Percentiles rank a stretch among this genome's conserved stretches.
phyloP scores from a whole-genome alignment of 345 rosid genomes.

The Populus simonii region DNA sequence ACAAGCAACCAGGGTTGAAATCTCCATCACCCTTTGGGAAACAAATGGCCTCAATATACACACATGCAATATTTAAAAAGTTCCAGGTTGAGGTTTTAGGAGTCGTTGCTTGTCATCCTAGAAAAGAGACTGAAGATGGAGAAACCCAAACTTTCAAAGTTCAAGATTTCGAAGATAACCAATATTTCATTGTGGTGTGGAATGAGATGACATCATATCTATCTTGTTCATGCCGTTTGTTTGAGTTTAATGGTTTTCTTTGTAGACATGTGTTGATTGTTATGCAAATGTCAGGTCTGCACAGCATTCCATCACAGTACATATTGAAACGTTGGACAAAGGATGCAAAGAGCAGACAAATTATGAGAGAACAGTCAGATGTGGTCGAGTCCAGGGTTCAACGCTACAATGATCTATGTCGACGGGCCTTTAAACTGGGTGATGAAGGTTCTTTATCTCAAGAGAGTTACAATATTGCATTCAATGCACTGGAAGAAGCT shows the following conservation, averaged over 20 bases:
- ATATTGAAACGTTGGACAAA: conserved; percentile 67
- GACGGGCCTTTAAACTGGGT: conserved; percentile 48
- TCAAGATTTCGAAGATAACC: conserved; percentile 56
- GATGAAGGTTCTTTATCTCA: conserved; percentile 63
- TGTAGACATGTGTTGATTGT: conserved; percentile 73
- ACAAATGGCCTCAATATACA: conserved; percentile 53
- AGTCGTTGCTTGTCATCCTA: conserved; percentile 69
- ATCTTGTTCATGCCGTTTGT: conserved; percentile 52
- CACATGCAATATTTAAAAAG: conserved; percentile 59
- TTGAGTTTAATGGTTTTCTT: conserved; percentile 62
- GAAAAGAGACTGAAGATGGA: conserved; percentile 45
- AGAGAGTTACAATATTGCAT: conserved; percentile 48
- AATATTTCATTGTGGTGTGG: conserved; percentile 47
- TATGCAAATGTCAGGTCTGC: conserved; percentile 67
- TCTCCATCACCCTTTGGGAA: conserved; percentile 72
- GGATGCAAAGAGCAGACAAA: conserved; percentile 51
- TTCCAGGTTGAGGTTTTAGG: conserved; percentile 72
- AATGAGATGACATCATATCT: conserved; percentile 39
- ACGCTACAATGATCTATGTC: conserved; percentile 54
- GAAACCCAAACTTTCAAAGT: conserved; percentile 41
- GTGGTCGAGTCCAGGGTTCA: conserved; percentile 37
- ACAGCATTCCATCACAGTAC: conserved; percentile 48
- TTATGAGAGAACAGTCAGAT: conserved; percentile 21
- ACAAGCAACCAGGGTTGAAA: conserved; percentile 58
- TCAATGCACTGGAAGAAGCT: conserved; percentile 49